Evolutionary conservation across 1,139 yeast species (phyloP).

Genomic region (Groenewaldozyma auringiensis): DNA sequence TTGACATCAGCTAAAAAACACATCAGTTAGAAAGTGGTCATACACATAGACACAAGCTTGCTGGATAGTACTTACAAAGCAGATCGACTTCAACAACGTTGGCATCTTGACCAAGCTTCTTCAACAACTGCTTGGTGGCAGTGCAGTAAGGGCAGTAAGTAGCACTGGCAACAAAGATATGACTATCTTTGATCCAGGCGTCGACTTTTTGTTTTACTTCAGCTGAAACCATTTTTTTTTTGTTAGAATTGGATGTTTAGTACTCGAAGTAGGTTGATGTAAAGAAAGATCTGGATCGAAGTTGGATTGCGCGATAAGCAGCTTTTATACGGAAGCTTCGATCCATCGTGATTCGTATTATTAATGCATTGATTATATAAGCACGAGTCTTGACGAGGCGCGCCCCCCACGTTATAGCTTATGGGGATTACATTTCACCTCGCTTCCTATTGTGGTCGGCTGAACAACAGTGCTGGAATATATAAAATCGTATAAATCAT

Average conservation of each 20-base stretch:
- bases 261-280: too few relatives aligned
- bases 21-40: constrained; percentile 6
- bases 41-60: not conserved
- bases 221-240: constrained; percentile 13
- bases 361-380: too few relatives aligned
- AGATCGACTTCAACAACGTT: constrained; percentile 18
- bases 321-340: too few relatives aligned
- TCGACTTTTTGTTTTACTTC: constrained; percentile 43
- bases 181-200: constrained; percentile 54
- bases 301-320: too few relatives aligned
- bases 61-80: constrained; percentile 11
- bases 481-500: too few relatives aligned
- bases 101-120: constrained; percentile 17
- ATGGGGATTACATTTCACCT: too few relatives aligned
- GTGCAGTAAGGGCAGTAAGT: constrained; percentile 28
- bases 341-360: too few relatives aligned
- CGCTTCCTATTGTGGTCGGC: too few relatives aligned
- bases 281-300: too few relatives aligned
- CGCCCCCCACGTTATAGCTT: too few relatives aligned
- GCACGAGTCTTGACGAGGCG: too few relatives aligned
- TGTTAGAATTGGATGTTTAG: not conserved
- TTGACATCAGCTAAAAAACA: constrained; percentile 39
- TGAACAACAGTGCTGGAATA: too few relatives aligned
- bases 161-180: constrained; percentile 81
- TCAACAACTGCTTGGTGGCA: constrained; percentile 24